A percentile compares a stretch with the other conserved stretches of the same genome.
phyloP scores from a whole-genome alignment of 768 basidiomycete species.

The Termitomyces sp. region DNA sequence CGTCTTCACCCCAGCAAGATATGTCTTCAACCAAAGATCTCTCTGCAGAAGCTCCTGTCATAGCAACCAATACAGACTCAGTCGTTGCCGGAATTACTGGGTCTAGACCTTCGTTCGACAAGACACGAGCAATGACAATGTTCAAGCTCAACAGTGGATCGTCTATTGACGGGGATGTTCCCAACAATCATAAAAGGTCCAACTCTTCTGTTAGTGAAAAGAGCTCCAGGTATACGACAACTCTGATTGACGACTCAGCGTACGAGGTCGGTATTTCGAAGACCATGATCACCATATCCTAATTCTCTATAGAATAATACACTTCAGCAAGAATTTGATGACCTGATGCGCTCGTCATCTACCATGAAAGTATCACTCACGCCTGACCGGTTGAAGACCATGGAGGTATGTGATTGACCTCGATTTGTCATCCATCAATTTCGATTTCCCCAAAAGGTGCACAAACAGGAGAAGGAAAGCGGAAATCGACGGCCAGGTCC shows the following conservation, averaged over 20 bases:
- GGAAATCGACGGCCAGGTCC: conserved; percentile 32
- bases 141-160: conserved; percentile 36
- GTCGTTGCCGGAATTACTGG: conserved; percentile 18
- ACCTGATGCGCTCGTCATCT: conserved; percentile 81
- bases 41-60: conserved; percentile 32
- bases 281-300: conserved; percentile 4
- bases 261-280: conserved; percentile 27
- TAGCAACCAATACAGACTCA: conserved; percentile 18
- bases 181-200: conserved; percentile 47
- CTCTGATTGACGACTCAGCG: conserved; percentile 20
- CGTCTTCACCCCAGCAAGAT: conserved; percentile 41
- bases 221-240: conserved; percentile 27
- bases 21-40: conserved; percentile 27
- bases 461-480: conserved; percentile 69
- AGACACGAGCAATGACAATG: conserved; percentile 54
- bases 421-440: conserved; percentile 23
- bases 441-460: conserved; percentile 38
- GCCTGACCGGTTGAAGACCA: conserved; percentile 86
- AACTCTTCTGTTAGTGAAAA: conserved; percentile 50
- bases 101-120: conserved; percentile 60
- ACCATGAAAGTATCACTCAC: conserved; percentile 97
- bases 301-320: conserved; percentile 40
- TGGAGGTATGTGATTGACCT: conserved; percentile 65
- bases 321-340: conserved; percentile 81
- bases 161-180: conserved; percentile 34